These are phyloP conservation scores for Bondarzewia mesenterica DNA, from an alignment of 1,284 basidiomycete genomes.

Conservation along the genomic window DNA sequence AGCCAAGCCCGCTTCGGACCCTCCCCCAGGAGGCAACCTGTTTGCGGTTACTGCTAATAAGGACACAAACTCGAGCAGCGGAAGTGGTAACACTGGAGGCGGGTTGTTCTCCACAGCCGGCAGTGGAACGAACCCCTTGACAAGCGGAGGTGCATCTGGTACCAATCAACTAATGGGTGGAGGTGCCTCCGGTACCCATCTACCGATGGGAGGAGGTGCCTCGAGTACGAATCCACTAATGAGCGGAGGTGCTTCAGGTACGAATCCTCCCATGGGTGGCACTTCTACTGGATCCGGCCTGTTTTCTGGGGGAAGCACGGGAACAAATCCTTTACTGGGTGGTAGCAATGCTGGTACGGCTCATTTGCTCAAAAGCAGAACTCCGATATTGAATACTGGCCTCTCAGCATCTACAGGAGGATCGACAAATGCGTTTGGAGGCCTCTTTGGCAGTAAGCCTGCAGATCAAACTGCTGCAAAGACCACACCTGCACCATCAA, in stretches of 20 bases:
- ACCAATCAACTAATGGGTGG: not conserved
- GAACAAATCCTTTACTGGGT: not conserved
- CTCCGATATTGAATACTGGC: too few relatives aligned
- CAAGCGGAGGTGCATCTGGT: not conserved
- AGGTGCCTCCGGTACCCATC: not conserved
- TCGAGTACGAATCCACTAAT: not conserved
- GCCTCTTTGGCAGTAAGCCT: not conserved
- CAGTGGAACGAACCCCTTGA: not conserved
- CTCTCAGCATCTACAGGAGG: not conserved
- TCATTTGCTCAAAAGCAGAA: not conserved
- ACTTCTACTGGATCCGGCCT: not conserved
- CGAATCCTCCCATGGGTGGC: not conserved
- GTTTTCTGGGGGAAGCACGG: not conserved
- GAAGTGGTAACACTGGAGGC: not conserved
- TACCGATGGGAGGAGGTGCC: not conserved
- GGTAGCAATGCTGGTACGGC: not conserved
- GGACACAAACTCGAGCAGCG: not conserved
- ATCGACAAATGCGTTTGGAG: not conserved
- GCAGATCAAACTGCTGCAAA: not conserved
- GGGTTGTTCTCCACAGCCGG: not conserved
- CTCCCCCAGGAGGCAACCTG: not conserved
- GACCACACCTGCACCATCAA: not conserved
- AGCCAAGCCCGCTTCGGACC: not conserved
- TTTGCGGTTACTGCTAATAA: not conserved
- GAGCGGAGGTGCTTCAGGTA: not conserved